These are phyloP conservation scores for Butyriboletus loyo DNA, from an alignment of 768 basidiomycete genomes.

Conservation along the genomic window DNA sequence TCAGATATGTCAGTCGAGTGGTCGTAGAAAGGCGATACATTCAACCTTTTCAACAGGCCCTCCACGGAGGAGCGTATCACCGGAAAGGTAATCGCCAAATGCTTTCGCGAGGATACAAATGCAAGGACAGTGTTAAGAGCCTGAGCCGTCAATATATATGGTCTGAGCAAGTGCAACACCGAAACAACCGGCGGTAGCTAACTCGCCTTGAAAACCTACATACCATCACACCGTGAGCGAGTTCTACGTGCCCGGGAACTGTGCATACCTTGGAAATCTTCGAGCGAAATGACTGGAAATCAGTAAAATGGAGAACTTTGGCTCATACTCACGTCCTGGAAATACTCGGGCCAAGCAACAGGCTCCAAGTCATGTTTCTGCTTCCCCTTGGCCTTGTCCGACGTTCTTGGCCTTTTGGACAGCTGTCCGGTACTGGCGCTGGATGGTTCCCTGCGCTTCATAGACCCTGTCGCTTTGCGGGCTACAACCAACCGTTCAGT, in stretches of 20 bases:
- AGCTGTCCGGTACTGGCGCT: not conserved
- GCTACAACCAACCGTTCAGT: not conserved
- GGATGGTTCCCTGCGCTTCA: constrained; percentile 16
- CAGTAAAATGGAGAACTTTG: not conserved
- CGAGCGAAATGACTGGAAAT: constrained; percentile 1
- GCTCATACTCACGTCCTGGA: constrained; percentile 42
- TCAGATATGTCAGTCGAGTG: not conserved
- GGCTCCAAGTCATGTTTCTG: constrained; percentile 7
- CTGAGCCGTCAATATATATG: constrained; percentile 34
- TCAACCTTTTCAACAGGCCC: constrained; percentile 68
- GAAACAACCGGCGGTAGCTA: not conserved
- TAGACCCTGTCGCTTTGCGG: not conserved
- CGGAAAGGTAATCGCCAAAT: constrained; percentile 76
- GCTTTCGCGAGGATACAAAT: constrained; percentile 78
- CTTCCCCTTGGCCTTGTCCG: constrained; percentile 16
- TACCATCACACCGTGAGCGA: not conserved
- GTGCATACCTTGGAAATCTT: constrained; percentile 60
- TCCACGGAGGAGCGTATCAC: constrained; percentile 79
- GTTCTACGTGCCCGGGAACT: rapidly evolving
- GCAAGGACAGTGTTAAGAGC: constrained; percentile 87
- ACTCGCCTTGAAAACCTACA: constrained; percentile 45
- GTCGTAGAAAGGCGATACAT: not conserved
- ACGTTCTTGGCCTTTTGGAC: constrained; percentile 18
- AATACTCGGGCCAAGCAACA: constrained; percentile 59
- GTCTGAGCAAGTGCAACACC: not conserved